Evolutionary conservation across 2,329 filamentous ascomycete species (phyloP).

Genomic region (Leptographium lundbergii): DNA sequence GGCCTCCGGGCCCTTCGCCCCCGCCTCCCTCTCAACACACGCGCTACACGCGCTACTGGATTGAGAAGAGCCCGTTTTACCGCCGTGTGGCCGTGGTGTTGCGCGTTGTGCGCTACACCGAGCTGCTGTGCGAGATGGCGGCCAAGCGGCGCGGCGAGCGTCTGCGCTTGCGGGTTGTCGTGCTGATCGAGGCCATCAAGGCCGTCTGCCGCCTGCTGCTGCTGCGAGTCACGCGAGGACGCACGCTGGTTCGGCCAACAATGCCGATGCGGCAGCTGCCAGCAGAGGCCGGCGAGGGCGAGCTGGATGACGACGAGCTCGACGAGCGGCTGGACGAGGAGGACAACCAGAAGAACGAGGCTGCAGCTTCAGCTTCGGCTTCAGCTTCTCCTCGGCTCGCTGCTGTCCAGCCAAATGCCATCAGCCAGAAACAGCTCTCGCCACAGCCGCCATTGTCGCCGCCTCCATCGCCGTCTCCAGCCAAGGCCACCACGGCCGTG

Average conservation of each 20-base stretch:
- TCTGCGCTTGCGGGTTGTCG: constrained; percentile 73
- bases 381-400: too few species aligned
- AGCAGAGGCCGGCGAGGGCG: constrained; percentile 39
- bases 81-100: constrained; percentile 68
- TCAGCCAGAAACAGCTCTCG: constrained; percentile 12
- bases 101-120: constrained; percentile 87
- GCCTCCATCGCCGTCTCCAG: constrained; percentile 8
- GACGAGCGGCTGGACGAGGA: not conserved
- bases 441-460: constrained; percentile 9
- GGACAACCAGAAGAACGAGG: not conserved
- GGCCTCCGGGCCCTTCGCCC: constrained; percentile 1
- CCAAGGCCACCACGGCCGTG: not conserved
- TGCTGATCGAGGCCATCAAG: constrained; percentile 76
- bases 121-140: constrained; percentile 95
- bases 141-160: constrained; percentile 76
- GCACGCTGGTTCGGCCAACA: constrained; percentile 71
- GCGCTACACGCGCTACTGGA: constrained; percentile 57
- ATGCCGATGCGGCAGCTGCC: constrained; percentile 78
- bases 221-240: constrained; percentile 67
- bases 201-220: constrained; percentile 72
- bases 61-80: constrained; percentile 54
- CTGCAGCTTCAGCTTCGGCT: not conserved
- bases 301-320: constrained; percentile 40
- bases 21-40: constrained; percentile 30
- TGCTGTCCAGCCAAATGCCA: constrained; percentile 16